These are phyloP conservation scores for Leishmania gerbilli DNA, from an alignment of 208 protist species.

Conservation along the genomic window DNA sequence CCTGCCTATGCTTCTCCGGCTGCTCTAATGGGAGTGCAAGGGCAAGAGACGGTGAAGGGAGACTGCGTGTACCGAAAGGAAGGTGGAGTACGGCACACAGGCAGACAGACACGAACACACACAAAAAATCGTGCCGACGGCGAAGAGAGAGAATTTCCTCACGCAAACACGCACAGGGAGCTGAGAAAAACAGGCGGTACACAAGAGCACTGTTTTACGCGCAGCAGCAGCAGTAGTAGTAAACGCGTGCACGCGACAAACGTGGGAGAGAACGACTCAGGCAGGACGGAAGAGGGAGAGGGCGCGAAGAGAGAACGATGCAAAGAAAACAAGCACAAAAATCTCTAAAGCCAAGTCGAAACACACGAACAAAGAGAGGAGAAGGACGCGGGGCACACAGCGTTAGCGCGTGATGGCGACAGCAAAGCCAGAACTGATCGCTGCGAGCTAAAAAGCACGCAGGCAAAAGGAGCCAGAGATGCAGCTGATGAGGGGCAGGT, in stretches of 20 bases:
- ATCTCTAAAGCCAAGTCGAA: neutral
- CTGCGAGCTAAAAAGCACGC: neutral
- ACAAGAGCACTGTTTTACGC: neutral
- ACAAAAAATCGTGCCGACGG: neutral
- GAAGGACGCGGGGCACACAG: neutral
- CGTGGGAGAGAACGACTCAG: neutral
- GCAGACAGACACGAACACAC: neutral
- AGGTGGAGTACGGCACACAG: neutral
- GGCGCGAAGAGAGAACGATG: constrained; percentile 3
- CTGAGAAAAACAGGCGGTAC: neutral
- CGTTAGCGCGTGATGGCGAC: neutral
- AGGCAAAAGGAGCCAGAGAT: neutral
- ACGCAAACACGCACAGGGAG: neutral
- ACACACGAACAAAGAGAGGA: neutral
- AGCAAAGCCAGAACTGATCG: neutral
- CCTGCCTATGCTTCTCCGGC: neutral
- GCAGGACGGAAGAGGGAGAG: neutral
- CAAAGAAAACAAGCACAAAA: neutral
- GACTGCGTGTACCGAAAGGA: neutral
- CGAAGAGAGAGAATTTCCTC: neutral
- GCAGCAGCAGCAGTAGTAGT: neutral
- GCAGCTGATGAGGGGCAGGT: neutral
- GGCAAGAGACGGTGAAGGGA: neutral
- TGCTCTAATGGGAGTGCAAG: neutral
- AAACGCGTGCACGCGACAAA: neutral